Evolutionary conservation across 805 yeast species (phyloP).

Genomic region (Teunomyces lycoperdinae): DNA sequence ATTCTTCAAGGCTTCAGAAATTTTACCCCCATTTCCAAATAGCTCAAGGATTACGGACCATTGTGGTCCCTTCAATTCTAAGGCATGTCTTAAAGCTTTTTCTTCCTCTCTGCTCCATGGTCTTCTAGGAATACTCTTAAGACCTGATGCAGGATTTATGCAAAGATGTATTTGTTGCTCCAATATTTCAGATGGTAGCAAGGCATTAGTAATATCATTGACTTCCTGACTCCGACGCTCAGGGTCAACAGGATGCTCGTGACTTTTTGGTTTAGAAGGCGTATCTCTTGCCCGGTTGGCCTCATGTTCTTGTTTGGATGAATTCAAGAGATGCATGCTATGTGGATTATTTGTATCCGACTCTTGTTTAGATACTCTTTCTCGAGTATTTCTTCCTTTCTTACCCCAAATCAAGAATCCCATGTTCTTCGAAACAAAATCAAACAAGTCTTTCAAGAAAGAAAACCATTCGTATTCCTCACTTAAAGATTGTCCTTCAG

Average conservation of each 20-base stretch:
- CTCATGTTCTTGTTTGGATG: neutral
- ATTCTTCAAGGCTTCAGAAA: slow-evolving; percentile 79
- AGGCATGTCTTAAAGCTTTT: slow-evolving; percentile 73
- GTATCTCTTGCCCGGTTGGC: neutral
- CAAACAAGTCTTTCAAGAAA: slow-evolving; percentile 75
- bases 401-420: slow-evolving; percentile 72
- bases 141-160: slow-evolving; percentile 25
- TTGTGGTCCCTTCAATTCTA: slow-evolving; percentile 82
- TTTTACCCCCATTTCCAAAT: slow-evolving; percentile 92
- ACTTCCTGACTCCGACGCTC: slow-evolving; percentile 16
- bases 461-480: slow-evolving; percentile 83
- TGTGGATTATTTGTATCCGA: slow-evolving; percentile 16
- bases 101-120: slow-evolving; percentile 92
- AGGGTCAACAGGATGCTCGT: neutral
- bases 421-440: slow-evolving; percentile 72
- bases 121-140: slow-evolving; percentile 44
- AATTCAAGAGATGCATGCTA: slow-evolving; percentile 18
- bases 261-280: neutral
- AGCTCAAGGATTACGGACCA: slow-evolving; percentile 89
- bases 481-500: slow-evolving; percentile 51
- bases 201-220: slow-evolving; percentile 27
- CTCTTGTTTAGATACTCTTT: slow-evolving; percentile 2
- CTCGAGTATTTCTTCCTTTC: slow-evolving; percentile 27
- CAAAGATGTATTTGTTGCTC: slow-evolving; percentile 43
- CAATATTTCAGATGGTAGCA: slow-evolving; percentile 43